A percentile compares a stretch with the other conserved stretches of the same genome.
Evolutionary conservation across 495 filamentous ascomycete genomes (phyloP).

Genomic region (Poronia punctata): DNA sequence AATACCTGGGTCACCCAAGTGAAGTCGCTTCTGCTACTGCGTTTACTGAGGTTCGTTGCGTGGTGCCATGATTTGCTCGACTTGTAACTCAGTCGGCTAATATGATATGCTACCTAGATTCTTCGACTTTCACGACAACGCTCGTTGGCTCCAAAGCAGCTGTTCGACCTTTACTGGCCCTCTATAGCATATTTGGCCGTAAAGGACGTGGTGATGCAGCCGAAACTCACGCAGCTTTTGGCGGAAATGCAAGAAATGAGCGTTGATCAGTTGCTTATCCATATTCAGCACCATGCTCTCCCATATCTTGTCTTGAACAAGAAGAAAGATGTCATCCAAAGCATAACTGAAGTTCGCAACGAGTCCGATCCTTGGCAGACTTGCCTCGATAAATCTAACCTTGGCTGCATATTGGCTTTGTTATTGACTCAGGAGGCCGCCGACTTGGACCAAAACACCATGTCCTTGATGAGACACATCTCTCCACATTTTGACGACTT

Average conservation of each 20-base stretch:
- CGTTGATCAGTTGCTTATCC: constrained; percentile 62
- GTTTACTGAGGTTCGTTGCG: constrained; percentile 63
- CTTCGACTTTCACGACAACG: constrained; percentile 57
- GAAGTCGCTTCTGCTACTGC: constrained; percentile 69
- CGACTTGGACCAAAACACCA: constrained; percentile 60
- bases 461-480: constrained; percentile 57
- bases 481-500: constrained; percentile 60
- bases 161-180: constrained; percentile 83
- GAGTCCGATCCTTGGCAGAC: constrained; percentile 35
- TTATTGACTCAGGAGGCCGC: constrained; percentile 64
- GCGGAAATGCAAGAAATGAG: constrained; percentile 71
- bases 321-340: constrained; percentile 68
- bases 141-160: constrained; percentile 49
- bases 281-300: constrained; percentile 73
- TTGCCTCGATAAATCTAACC: constrained; percentile 54
- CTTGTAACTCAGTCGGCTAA: not conserved
- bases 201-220: constrained; percentile 70
- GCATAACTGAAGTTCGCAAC: constrained; percentile 67
- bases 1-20: constrained; percentile 81
- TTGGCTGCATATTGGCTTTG: constrained; percentile 71
- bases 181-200: constrained; percentile 71
- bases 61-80: not conserved
- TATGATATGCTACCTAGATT: constrained; percentile 27
- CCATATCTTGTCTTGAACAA: constrained; percentile 78
- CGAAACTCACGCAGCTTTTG: constrained; percentile 72